Evolutionary conservation across 225 moss, liverwort and hornwort species (phyloP), one percentile per base, ranked within the genome.

Genomic region (Physcomitrellopsis africana): DNA sequence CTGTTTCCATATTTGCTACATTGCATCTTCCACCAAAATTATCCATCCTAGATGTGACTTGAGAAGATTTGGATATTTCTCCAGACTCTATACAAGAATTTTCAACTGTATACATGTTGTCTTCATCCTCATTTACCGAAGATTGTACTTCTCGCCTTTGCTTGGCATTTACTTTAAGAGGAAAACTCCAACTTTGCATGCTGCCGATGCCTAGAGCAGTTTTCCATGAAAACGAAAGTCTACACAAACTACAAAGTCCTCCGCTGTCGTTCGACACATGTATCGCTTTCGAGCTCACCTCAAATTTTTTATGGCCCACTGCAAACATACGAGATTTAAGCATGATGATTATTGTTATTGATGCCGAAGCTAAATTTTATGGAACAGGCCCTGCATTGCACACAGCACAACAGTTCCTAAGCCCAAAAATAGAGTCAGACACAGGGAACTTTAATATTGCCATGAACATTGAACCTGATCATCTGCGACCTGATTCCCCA

Each of bases 311-410:
- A 76, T 51, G 64, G 37, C 59, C 70, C 52, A 69, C 58, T 65
- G 63, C 37, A 42, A 74, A 65, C 29, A 60, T 8, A 23, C 26
- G 58, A 65, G 9, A 11, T 60, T 60, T 78, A 1, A 78, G 78
- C 82, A 82, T 82, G 72, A 68, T 37, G 32, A 37, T 37, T 4
- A 37, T 77, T 81, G 11, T 69, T 18, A 44, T 52, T 18, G 17
- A 10, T 48, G 8, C 15, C 42, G 26, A 18, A 61, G 43, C 76
- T 69, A 51, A 52, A 60, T 42, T 51, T 51, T 12, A 8, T 43
- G 59, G 2, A 11, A 46, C 10, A 51, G n/a, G 20, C 46, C 22
- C 58, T 56, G 56, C 59, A 60, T 22, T 51, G 26, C 69, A 67
- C 69, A 45, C 11, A 22, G 8, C 60, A 41, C 17, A 2, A 52